Evolutionary conservation across 2,329 filamentous ascomycete genomes (phyloP).

Genomic region (Fusarium tricinctum): DNA sequence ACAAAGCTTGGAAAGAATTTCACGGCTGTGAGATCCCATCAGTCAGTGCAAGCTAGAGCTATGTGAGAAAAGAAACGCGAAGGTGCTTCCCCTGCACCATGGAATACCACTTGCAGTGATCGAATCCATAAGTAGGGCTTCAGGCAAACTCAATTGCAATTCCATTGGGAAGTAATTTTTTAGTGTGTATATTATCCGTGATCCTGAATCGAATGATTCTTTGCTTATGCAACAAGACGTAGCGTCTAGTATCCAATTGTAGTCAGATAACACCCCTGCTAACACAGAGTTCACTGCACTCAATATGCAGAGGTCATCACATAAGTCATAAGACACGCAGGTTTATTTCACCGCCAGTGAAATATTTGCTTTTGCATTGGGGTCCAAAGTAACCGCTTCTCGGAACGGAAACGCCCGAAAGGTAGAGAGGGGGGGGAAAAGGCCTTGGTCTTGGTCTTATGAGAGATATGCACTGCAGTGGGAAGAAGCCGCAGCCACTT

Average conservation of each 20-base stretch:
- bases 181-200: too few relatives aligned
- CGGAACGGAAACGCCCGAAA: conserved; percentile 37
- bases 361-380: conserved; percentile 6
- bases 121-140: conserved; percentile 3
- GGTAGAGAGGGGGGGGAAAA: not conserved
- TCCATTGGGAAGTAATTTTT: too few relatives aligned
- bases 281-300: not conserved
- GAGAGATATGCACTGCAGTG: conserved; percentile 6
- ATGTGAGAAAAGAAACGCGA: too few relatives aligned
- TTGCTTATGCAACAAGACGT: conserved; percentile 9
- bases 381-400: conserved; percentile 12
- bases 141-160: not conserved
- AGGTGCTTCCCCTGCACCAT: not conserved
- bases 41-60: too few relatives aligned
- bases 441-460: conserved; percentile 14
- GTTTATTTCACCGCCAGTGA: not conserved
- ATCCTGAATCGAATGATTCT: not conserved
- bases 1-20: too few relatives aligned
- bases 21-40: not conserved
- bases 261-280: conserved; percentile 1
- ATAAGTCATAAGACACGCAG: not conserved
- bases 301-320: not conserved
- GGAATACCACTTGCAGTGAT: conserved; percentile 3
- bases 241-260: conserved; percentile 10
- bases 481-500: not conserved